Base-by-base conservation (phyloP, 164 flowering plant species). In the Taxillus chinensis region DNA sequence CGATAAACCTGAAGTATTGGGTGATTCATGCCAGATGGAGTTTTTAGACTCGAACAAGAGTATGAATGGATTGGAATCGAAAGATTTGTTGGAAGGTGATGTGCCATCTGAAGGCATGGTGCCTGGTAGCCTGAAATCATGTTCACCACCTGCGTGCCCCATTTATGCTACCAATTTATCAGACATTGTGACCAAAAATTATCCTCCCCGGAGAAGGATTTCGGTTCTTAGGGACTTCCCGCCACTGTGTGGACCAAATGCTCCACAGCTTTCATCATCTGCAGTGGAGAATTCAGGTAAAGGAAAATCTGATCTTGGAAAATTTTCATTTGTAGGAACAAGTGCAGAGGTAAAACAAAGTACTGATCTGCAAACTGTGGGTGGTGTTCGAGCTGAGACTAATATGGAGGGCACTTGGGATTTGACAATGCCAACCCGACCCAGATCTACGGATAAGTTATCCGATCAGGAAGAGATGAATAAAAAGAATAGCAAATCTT, bases 241-340 rank as follows among this genome's bases (percentile, higher is more conserved):
- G 66, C 73, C 75, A 11, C 56, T 65, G 2, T 79, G 83, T 76
- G 85, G 86, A 56, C 68, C 71, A 46, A 71, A 78, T 67, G 83
- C 77, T 61, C 70, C 67, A 41, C 50, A 0, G 41, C 57, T 71
- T 55, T 16, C 61, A 57, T 55, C 63, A 59, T 7, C 12, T 17
- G 40, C 61, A 16, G 50, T 51, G 11, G 68, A 10, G 42, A 53
- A 17, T 54, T 11, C 52, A 39, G 54, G 12, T 46, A 16, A 27
- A 27, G 68, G 43, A 55, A 60, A 41, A 27, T 66, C 42, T 59
- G 40, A 39, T 46, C 41, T 39, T 43, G 71, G 49, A 61, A 66
- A 48, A 5, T 51, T 46, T 45, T 37, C n/a, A 51, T 4, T 39
- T n/a, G 53, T 7, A 60, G 48, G 27, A 66, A 52, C 43, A 41